phyloP scores from a whole-genome alignment of 192 early-diverging fungal species.

The Podochytrium sp. region DNA sequence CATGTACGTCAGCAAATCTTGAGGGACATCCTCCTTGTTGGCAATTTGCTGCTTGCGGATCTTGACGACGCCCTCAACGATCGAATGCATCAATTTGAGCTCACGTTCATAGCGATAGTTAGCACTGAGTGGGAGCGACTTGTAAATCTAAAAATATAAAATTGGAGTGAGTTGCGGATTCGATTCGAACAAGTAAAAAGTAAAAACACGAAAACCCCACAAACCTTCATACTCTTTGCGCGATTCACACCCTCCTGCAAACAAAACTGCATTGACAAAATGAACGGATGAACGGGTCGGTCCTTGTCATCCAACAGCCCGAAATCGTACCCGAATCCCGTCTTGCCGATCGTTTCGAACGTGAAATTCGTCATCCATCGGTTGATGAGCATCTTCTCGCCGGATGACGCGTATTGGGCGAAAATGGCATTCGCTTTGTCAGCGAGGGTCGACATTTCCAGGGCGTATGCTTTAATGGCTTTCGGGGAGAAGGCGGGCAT shows the following conservation, averaged over 20 bases:
- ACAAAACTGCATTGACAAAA: conserved; percentile 45
- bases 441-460: conserved; percentile 50
- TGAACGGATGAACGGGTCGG: conserved; percentile 39
- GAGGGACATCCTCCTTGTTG: conserved; percentile 32
- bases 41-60: conserved; percentile 46
- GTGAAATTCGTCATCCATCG: conserved; percentile 60
- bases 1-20: conserved; percentile 62
- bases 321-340: conserved; percentile 65
- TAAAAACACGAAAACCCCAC: background rate
- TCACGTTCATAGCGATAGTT: conserved; percentile 45
- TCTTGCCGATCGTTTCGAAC: conserved; percentile 59
- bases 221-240: background rate
- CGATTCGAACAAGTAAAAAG: background rate
- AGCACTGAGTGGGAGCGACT: conserved; percentile 43
- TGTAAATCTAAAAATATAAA: conserved; percentile 41
- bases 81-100: conserved; percentile 47
- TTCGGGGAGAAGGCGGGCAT: conserved; percentile 60
- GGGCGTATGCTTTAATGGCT: conserved; percentile 42
- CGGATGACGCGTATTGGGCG: conserved; percentile 32
- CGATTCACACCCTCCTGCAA: conserved; percentile 40
- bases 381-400: conserved; percentile 41
- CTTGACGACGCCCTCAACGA: conserved; percentile 55
- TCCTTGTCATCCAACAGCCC: conserved; percentile 39
- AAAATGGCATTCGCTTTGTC: conserved; percentile 38
- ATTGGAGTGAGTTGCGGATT: background rate